phyloP scores from a whole-genome alignment of 2,329 filamentous ascomycete species.

The Aspergillus pseudoviridinutans region DNA sequence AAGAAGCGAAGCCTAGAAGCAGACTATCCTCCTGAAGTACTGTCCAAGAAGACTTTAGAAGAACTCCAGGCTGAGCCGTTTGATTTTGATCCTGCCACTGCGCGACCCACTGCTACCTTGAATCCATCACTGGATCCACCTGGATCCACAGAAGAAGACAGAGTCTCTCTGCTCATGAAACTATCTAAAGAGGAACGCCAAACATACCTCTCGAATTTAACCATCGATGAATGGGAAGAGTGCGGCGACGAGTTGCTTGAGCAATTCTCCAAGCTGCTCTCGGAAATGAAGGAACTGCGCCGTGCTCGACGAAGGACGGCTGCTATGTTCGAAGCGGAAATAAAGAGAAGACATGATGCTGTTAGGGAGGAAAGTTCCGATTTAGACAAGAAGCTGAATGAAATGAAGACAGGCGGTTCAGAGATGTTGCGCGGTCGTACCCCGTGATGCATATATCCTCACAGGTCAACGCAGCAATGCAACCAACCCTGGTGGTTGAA shows the following conservation, averaged over 20 bases:
- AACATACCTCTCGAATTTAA: conserved; percentile 50
- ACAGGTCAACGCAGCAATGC: not conserved
- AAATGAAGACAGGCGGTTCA: conserved; percentile 53
- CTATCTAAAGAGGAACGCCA: conserved; percentile 40
- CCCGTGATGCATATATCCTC: conserved; percentile 11
- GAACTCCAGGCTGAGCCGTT: conserved; percentile 50
- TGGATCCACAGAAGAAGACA: conserved; percentile 27
- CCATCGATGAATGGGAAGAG: conserved; percentile 57
- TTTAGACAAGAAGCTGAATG: conserved; percentile 48
- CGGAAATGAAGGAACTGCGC: conserved; percentile 50
- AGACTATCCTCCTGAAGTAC: conserved; percentile 46
- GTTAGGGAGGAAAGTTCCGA: conserved; percentile 48
- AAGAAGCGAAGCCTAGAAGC: conserved; percentile 34
- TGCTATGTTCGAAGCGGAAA: conserved; percentile 51
- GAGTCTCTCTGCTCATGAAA: conserved; percentile 34
- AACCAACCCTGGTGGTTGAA: not conserved
- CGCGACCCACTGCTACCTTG: conserved; percentile 5
- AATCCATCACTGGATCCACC: conserved; percentile 16
- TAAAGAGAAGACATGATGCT: conserved; percentile 50
- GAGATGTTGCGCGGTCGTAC: conserved; percentile 47
- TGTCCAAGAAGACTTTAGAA: conserved; percentile 45
- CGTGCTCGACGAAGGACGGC: conserved; percentile 53
- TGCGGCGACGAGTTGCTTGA: conserved; percentile 59
- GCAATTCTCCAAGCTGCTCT: conserved; percentile 49
- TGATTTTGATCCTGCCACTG: conserved; percentile 38